Evolutionary conservation across 805 yeast genomes (phyloP).

Genomic region (Cyberlindnera mycetangii): DNA sequence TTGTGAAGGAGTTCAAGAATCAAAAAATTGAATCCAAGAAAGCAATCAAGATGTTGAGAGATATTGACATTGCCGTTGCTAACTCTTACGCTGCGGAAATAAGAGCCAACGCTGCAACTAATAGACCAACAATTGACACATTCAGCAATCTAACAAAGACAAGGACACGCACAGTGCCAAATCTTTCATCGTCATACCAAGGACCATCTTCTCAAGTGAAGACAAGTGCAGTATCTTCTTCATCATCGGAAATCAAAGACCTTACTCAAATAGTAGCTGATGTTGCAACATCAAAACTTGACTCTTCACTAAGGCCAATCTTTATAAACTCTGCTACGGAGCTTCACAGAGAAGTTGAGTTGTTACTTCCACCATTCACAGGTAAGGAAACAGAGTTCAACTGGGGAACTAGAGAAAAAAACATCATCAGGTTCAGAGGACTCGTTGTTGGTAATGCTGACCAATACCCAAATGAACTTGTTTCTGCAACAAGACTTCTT

Average conservation of each 20-base stretch:
- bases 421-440: slow-evolving; percentile 53
- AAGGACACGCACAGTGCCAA: slow-evolving; percentile 4
- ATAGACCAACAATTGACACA: slow-evolving; percentile 27
- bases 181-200: not conserved
- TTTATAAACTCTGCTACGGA: slow-evolving; percentile 16
- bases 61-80: slow-evolving; percentile 21
- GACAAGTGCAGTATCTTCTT: not conserved
- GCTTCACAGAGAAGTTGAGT: slow-evolving; percentile 28
- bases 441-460: slow-evolving; percentile 57
- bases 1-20: slow-evolving; percentile 20
- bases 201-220: slow-evolving; percentile 3
- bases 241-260: slow-evolving; percentile 11
- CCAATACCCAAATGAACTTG: slow-evolving; percentile 37
- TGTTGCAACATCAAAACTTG: slow-evolving; percentile 23
- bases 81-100: slow-evolving; percentile 19
- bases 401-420: slow-evolving; percentile 73
- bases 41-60: slow-evolving; percentile 18
- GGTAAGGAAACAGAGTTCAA: slow-evolving; percentile 86
- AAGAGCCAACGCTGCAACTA: slow-evolving; percentile 2
- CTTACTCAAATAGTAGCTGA: slow-evolving; percentile 15
- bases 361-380: slow-evolving; percentile 42
- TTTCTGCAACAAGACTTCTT: slow-evolving; percentile 34
- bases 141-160: slow-evolving; percentile 21
- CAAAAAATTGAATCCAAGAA: slow-evolving; percentile 24
- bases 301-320: slow-evolving; percentile 16